Base-by-base conservation (phyloP, 148 eudicot species). In the Chenopodium formosanum region DNA sequence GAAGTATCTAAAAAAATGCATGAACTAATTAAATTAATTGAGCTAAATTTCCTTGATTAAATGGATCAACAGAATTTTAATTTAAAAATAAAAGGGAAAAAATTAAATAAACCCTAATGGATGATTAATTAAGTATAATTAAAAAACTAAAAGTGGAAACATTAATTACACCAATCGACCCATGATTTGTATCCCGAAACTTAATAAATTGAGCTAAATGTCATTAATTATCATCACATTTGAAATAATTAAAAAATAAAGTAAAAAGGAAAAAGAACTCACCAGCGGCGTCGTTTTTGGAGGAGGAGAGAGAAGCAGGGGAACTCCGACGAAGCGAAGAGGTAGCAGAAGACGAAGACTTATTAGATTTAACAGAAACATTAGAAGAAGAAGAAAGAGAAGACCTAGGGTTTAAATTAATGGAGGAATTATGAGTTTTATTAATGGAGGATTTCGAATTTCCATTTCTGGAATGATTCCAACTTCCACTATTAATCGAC, bases 361-460 rank as follows among this genome's bases (percentile, higher is more conserved):
- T 78, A 77, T 89, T 94, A 2, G 96, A 91, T 83, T 92, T 94
- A 48, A 88, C 79, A n/a, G 90, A 86, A 71, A 91, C 66, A 66
- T 90, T 80, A 52, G 91, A 82, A 52, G 88, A 82, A 52, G 88
- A 80, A 78, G 90, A 78, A 7, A 87, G 77, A 22, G 91, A 81
- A 65, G 88, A 73, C 83, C 79, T 88, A 48, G 86, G 67, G 40
- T 84, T 88, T 4, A 86, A 84, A 75, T 78, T 90, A 1, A 85
- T n/a, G 4, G 86, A 85, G 6, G 86, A 86, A 70, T 32, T 11
- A 20, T 73, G 78, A 68, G 81, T 27, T 77, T 84, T 56, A 56
- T 56, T 89, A 66, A 83, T 32, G 25, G 76, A 81, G 29, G 82
- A 69, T 46, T 63, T 84, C 10, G 73, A 23, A 27, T 84, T 71